These are phyloP conservation scores for Oryza punctata DNA, from an alignment of 176 grass and related monocot species.

Conservation along the genomic window DNA sequence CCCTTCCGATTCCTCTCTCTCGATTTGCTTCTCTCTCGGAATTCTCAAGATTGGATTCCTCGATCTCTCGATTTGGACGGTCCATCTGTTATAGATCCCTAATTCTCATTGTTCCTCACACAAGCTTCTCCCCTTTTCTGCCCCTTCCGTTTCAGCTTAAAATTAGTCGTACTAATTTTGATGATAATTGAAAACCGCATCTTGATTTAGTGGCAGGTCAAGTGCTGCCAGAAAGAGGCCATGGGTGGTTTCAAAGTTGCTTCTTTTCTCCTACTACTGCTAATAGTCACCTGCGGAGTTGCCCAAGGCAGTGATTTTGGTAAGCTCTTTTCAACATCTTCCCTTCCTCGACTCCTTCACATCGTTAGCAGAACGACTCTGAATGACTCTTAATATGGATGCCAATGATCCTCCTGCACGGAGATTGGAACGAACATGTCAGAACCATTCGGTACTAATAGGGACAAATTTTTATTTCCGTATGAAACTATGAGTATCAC, in stretches of 20 bases:
- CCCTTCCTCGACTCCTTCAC: too few relatives aligned
- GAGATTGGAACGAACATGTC: neutral
- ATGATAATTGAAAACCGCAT: neutral
- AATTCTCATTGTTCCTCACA: too few relatives aligned
- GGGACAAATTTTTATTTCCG: too few relatives aligned
- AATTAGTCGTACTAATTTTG: neutral
- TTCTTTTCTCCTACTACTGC: neutral
- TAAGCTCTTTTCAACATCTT: neutral
- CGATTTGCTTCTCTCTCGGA: neutral
- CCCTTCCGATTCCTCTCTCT: neutral
- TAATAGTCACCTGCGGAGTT: conserved; percentile 36
- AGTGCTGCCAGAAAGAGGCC: neutral
- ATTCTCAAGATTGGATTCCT: too few relatives aligned
- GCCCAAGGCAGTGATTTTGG: conserved; percentile 14
- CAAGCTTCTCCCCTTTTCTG: too few relatives aligned
- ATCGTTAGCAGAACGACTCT: too few relatives aligned
- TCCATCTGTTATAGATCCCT: neutral
- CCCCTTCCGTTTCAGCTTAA: neutral
- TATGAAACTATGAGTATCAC: too few relatives aligned
- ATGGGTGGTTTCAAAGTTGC: neutral
- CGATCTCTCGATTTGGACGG: neutral
- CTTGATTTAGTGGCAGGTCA: neutral
- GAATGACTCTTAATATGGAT: too few relatives aligned
- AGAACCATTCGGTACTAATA: too few relatives aligned
- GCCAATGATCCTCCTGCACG: neutral